phyloP scores from a whole-genome alignment of 768 basidiomycete species.

The Asterophora parasitica region DNA sequence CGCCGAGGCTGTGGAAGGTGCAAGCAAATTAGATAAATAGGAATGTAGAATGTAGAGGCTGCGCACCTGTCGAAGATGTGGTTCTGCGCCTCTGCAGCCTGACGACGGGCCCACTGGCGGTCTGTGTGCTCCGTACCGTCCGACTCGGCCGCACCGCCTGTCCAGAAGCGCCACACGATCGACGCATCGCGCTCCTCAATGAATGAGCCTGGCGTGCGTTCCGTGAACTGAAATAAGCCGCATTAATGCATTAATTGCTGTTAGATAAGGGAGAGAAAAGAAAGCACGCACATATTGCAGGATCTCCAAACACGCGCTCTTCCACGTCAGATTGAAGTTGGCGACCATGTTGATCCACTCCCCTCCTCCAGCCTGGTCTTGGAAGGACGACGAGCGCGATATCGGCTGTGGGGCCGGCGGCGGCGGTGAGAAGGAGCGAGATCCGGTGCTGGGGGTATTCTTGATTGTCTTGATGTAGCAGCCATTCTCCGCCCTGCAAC shows the following conservation, averaged over 20 bases:
- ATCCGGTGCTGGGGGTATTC: constrained; percentile 15
- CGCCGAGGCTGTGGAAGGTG: constrained; percentile 52
- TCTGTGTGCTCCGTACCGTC: constrained; percentile 41
- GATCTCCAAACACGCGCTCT: constrained; percentile 74
- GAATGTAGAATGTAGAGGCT: not conserved
- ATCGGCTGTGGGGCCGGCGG: not conserved
- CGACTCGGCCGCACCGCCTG: constrained; percentile 29
- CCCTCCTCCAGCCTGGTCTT: constrained; percentile 4
- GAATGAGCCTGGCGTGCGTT: constrained; percentile 83
- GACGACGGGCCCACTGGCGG: constrained; percentile 77
- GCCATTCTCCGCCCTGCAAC: constrained; percentile 73
- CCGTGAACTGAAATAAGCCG: constrained; percentile 59
- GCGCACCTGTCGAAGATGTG: constrained; percentile 76
- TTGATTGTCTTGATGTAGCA: constrained; percentile 67
- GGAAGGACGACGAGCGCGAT: not conserved
- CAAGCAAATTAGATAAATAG: not conserved
- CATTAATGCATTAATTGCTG: not conserved
- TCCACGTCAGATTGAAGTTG: constrained; percentile 79
- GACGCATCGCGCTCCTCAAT: constrained; percentile 82
- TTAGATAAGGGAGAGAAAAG: constrained; percentile 1
- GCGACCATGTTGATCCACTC: constrained; percentile 81
- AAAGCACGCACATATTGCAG: constrained; percentile 65
- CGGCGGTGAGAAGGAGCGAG: constrained; percentile 2
- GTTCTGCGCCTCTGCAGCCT: constrained; percentile 89
- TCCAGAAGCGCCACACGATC: constrained; percentile 85